Conservation (phyloP, 805 yeast genomes). For the Wickerhamomyces strasburgensis region DNA sequence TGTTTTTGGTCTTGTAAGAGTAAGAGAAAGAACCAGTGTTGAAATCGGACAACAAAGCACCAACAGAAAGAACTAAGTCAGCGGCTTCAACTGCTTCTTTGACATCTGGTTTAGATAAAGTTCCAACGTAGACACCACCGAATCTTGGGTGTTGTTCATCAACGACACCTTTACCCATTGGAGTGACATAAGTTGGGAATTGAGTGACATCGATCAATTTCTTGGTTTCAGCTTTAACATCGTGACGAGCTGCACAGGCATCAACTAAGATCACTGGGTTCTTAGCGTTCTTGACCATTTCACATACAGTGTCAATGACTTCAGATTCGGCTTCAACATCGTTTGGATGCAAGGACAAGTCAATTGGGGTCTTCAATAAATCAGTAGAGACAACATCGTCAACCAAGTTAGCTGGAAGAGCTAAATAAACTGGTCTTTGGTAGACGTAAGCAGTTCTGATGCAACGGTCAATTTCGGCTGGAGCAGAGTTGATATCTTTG, state of each 20-base stretch:
- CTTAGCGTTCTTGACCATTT: slow-evolving; percentile 50
- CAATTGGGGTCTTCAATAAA: slow-evolving; percentile 59
- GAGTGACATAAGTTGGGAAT: slow-evolving; percentile 81
- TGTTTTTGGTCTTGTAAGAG: slow-evolving; percentile 67
- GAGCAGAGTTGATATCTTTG: slow-evolving; percentile 60
- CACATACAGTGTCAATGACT: slow-evolving; percentile 48
- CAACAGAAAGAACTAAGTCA: slow-evolving; percentile 73
- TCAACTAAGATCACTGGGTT: slow-evolving; percentile 77
- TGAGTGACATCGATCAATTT: slow-evolving; percentile 60
- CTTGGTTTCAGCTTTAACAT: slow-evolving; percentile 57
- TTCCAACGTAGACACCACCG: slow-evolving; percentile 84
- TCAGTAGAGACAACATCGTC: slow-evolving; percentile 56
- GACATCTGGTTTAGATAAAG: slow-evolving; percentile 69
- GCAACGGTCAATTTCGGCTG: slow-evolving; percentile 67
- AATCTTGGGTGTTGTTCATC: slow-evolving; percentile 69
- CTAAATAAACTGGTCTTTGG: slow-evolving; percentile 81
- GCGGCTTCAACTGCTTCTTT: slow-evolving; percentile 67
- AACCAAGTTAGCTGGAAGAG: slow-evolving; percentile 76
- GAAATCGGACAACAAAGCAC: slow-evolving; percentile 82
- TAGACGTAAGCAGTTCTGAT: slow-evolving; percentile 63
- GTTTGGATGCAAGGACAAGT: slow-evolving; percentile 52
- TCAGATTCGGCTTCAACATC: slow-evolving; percentile 60
- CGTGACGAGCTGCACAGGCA: slow-evolving; percentile 83
- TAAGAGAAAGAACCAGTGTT: slow-evolving; percentile 86
- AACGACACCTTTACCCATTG: slow-evolving; percentile 83